Evolutionary conservation across 148 eudicot genomes (phyloP).

Genomic region (Arbutus unedo): DNA sequence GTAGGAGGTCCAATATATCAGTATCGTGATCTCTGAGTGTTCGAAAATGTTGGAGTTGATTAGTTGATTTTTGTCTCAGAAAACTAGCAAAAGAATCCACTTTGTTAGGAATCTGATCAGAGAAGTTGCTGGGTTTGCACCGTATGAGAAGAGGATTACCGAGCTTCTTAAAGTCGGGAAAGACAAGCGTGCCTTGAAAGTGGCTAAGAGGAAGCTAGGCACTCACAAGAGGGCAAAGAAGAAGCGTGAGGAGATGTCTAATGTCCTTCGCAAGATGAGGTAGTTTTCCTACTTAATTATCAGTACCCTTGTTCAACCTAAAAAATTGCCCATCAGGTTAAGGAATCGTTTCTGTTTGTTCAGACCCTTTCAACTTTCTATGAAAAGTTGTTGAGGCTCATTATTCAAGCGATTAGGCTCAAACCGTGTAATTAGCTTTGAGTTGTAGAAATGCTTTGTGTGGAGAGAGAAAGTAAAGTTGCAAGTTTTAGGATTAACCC

Average conservation of each 20-base stretch:
- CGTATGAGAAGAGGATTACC: slow-evolving; percentile 46
- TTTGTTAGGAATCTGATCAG: slow-evolving; percentile 38
- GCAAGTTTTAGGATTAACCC: background rate
- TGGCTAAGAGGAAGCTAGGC: slow-evolving; percentile 47
- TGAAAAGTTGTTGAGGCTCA: no score
- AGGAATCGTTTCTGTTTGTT: background rate
- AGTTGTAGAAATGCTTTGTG: background rate
- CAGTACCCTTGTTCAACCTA: background rate
- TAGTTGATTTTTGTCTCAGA: slow-evolving; percentile 9
- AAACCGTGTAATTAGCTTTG: background rate
- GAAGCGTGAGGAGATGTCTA: slow-evolving; percentile 52
- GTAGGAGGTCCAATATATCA: background rate
- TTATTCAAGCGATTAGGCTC: no score
- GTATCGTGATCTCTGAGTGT: background rate
- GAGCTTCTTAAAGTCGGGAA: slow-evolving; percentile 50
- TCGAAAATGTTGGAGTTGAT: background rate
- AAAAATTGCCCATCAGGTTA: background rate
- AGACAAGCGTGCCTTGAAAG: slow-evolving; percentile 43
- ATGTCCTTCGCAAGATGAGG: slow-evolving; percentile 46
- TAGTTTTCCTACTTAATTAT: slow-evolving; percentile 8
- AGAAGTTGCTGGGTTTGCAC: slow-evolving; percentile 51
- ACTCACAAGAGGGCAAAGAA: slow-evolving; percentile 51
- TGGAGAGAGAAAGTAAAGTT: background rate
- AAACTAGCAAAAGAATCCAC: slow-evolving; percentile 37
- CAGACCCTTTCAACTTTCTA: no score